These are phyloP conservation scores for Pichia exigua DNA, from an alignment of 805 yeast species.

Conservation along the genomic window DNA sequence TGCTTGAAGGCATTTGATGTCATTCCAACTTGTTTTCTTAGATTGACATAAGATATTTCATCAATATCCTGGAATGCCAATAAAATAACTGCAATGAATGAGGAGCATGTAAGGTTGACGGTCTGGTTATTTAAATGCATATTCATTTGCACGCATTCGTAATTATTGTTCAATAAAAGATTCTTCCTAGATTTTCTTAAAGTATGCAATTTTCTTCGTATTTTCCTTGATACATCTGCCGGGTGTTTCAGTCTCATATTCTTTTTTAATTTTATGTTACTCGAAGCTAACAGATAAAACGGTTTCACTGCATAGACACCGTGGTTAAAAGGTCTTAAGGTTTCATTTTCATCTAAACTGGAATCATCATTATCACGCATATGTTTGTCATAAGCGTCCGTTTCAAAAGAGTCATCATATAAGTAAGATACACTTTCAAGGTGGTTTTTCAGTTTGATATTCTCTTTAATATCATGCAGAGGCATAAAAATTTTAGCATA, in stretches of 20 bases:
- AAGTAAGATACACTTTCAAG: neutral
- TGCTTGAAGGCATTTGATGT: neutral
- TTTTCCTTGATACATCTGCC: neutral
- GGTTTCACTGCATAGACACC: neutral
- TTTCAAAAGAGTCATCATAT: too few species aligned
- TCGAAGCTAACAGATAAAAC: neutral
- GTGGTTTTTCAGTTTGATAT: neutral
- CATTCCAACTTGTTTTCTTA: constrained; percentile 28
- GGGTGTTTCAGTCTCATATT: neutral
- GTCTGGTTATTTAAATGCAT: neutral
- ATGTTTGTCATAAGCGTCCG: too few species aligned
- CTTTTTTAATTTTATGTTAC: neutral
- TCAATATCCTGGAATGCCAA: constrained; percentile 30
- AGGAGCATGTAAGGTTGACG: constrained; percentile 21
- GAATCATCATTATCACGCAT: too few species aligned
- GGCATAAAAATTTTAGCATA: neutral
- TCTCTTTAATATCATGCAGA: neutral
- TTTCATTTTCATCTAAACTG: neutral
- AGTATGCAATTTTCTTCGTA: neutral
- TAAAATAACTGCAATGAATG: constrained; percentile 38
- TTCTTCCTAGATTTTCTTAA: too few species aligned
- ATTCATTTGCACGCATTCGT: neutral
- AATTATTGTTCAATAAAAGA: neutral
- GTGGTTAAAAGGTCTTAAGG: too few species aligned
- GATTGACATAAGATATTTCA: constrained; percentile 15